Conservation (phyloP, 2,329 filamentous ascomycete species). For the Fusarium floridanum region DNA sequence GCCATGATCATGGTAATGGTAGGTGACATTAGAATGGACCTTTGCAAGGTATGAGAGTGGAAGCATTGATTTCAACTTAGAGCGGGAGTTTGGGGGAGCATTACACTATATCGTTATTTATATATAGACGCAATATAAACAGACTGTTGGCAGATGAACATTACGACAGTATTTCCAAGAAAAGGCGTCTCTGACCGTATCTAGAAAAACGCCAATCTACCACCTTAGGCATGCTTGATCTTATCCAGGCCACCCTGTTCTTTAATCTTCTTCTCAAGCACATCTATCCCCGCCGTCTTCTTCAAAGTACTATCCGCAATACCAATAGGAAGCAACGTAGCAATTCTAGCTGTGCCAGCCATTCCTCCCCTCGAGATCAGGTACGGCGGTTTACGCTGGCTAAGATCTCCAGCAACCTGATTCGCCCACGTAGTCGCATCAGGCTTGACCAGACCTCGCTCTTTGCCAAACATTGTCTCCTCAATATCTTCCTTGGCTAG, state of each 20-base stretch:
- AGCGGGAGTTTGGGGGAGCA: too few species aligned
- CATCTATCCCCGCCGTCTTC: constrained; percentile 26
- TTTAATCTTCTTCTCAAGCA: constrained; percentile 24
- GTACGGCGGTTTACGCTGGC: constrained; percentile 28
- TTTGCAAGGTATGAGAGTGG: too few species aligned
- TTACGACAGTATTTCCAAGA: too few species aligned
- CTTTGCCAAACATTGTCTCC: constrained; percentile 10
- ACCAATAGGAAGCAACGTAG: constrained; percentile 22
- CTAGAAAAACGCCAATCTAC: too few species aligned
- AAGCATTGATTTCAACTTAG: too few species aligned
- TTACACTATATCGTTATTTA: too few species aligned
- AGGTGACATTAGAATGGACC: too few species aligned
- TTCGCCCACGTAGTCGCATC: constrained; percentile 24
- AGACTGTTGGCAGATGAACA: too few species aligned
- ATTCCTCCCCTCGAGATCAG: constrained; percentile 21
- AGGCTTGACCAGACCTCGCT: not conserved
- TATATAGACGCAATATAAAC: too few species aligned
- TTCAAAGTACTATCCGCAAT: constrained; percentile 19
- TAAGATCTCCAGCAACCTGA: constrained; percentile 33
- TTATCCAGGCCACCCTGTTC: constrained; percentile 10
- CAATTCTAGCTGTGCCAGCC: constrained; percentile 13
- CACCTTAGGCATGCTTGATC: not conserved
- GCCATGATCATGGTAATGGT: rapidly evolving
- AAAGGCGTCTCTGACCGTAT: too few species aligned
- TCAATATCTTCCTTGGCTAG: constrained; percentile 33